Evolutionary conservation across 352 stramenopile species (phyloP), one percentile per base, ranked within the genome.

Genomic region (Globisporangium spiculum): DNA sequence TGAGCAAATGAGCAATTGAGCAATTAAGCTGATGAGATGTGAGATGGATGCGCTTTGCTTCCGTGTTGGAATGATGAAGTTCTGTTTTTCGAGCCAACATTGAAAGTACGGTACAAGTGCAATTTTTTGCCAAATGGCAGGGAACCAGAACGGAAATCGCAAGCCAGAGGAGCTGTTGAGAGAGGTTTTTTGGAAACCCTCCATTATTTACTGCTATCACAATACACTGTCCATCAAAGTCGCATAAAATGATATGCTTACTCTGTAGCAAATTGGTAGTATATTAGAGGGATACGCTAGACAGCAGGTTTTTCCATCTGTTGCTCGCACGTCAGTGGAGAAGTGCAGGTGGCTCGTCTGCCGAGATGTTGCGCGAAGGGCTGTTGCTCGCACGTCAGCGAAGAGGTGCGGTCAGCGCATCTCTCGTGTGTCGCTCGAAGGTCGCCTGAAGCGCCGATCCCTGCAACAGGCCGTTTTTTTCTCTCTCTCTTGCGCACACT

Each of bases 281-380:
- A 59, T n/a, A 24, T 4, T 26, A 18, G 5, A 9, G 20, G 55
- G 18, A 24, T 56, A 55, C 55, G 59, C 59, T 18, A 2, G 6
- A 60, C 8, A 18, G 4, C 55, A 60, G 55, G 24, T 2, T 22
- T 48, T n/a, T 62, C 56, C 16, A 59, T 59, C 56, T 20, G n/a
- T 24, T 52, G 14, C 54, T 30, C 16, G 30, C 55, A 46, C 20
- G 55, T 27, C 30, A 46, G 41, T 50, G 41, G 41, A 50, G 41
- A 50, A 4, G 41, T 50, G 18, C 20, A n/a, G 1, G 6, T 12
- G 34, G 5, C 38, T 55, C 27, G 16, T 64, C 36, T 52, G 59
- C 18, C 18, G 0, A 10, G n/a, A 20, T 55, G 69, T 75, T 55
- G 65, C 60, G 34, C 53, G 69, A 74, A 74, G 41, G 71, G 73